phyloP scores from a whole-genome alignment of 73 alveolate genomes.

The Tetrahymena thermophila region DNA sequence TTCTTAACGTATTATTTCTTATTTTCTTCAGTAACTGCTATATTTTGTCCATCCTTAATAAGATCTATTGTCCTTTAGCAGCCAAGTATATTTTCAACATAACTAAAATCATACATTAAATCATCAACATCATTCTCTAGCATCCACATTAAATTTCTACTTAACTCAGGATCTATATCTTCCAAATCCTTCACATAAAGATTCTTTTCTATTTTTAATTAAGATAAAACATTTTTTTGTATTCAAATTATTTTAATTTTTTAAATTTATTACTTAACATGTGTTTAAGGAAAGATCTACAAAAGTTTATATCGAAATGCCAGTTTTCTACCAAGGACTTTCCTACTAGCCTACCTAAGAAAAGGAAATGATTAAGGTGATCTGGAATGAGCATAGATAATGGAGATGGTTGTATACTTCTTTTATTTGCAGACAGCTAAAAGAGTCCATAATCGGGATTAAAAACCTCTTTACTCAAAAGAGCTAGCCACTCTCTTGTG shows the following conservation, averaged over 20 bases:
- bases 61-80: constrained; percentile 63
- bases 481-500: constrained; percentile 96
- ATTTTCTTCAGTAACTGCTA: constrained; percentile 69
- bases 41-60: constrained; percentile 67
- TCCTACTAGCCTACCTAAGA: constrained; percentile 97
- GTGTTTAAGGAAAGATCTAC: constrained; percentile 93
- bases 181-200: constrained; percentile 60
- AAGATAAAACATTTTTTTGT: neutral
- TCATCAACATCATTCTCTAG: constrained; percentile 63
- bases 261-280: constrained; percentile 82
- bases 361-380: constrained; percentile 91
- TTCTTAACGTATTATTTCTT: constrained; percentile 67
- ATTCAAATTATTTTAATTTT: neutral
- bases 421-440: constrained; percentile 19
- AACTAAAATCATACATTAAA: constrained; percentile 15
- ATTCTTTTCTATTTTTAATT: neutral
- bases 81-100: constrained; percentile 69
- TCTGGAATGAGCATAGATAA: constrained; percentile 75
- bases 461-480: constrained; percentile 95
- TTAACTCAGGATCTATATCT: constrained; percentile 75
- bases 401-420: constrained; percentile 23
- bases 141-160: constrained; percentile 63
- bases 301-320: constrained; percentile 91
- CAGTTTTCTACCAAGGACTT: constrained; percentile 88
- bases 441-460: constrained; percentile 91